phyloP scores from a whole-genome alignment of 306 rosid species.

The Castanea sativa region DNA sequence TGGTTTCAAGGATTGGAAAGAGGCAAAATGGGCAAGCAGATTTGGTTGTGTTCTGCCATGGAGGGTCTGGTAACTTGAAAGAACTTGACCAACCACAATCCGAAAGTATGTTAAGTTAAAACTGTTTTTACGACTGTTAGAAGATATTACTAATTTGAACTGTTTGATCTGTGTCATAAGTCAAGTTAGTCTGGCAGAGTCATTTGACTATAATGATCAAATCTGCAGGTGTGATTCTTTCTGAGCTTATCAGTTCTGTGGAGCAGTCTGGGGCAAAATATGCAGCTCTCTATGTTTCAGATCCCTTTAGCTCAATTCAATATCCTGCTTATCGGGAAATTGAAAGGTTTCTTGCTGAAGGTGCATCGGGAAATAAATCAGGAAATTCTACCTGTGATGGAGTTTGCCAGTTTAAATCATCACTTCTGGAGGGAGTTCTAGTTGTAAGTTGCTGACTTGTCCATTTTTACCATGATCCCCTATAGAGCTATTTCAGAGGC shows the following conservation, averaged over 20 bases:
- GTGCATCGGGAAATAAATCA: slow-evolving; percentile 46
- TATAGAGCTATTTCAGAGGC: not conserved
- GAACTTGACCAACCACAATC: slow-evolving; percentile 42
- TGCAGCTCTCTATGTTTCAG: slow-evolving; percentile 83
- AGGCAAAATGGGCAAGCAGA: slow-evolving; percentile 57
- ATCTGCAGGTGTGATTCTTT: slow-evolving; percentile 61
- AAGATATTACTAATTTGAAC: not conserved
- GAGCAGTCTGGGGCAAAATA: slow-evolving; percentile 82
- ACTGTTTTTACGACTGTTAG: not conserved
- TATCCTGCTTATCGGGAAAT: slow-evolving; percentile 68
- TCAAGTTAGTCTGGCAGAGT: not conserved
- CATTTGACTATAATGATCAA: slow-evolving; percentile 3
- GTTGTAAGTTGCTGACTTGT: slow-evolving; percentile 61
- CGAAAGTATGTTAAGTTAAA: slow-evolving; percentile 57
- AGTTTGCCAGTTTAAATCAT: slow-evolving; percentile 83
- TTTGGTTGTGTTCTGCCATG: slow-evolving; percentile 73
- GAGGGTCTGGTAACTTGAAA: slow-evolving; percentile 36
- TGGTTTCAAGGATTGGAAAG: slow-evolving; percentile 56
- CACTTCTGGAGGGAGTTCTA: slow-evolving; percentile 88
- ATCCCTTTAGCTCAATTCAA: slow-evolving; percentile 52
- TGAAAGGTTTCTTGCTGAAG: slow-evolving; percentile 79
- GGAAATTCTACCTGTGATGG: slow-evolving; percentile 57
- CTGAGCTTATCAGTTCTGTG: slow-evolving; percentile 58
- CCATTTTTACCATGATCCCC: not conserved
- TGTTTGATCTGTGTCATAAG: not conserved